Conservation (phyloP, 2,329 filamentous ascomycete species). For the Nemania sp. region DNA sequence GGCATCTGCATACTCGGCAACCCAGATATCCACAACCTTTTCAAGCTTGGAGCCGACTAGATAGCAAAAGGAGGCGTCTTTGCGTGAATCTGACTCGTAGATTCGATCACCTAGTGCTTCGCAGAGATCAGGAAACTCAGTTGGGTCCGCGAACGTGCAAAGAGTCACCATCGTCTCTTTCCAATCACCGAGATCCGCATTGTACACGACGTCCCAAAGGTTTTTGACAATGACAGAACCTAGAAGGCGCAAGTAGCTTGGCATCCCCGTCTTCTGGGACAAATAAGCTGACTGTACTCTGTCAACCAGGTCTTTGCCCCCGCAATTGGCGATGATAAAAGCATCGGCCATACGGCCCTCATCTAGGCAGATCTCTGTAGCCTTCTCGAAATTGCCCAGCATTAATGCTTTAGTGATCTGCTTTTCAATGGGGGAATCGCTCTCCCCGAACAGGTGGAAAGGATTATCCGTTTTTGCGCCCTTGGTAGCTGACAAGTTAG, state of each 20-base stretch:
- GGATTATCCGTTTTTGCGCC: conserved; percentile 92
- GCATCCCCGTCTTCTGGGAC: conserved; percentile 76
- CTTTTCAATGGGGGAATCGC: conserved; percentile 83
- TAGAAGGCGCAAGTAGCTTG: conserved; percentile 89
- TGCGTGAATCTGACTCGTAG: conserved; percentile 73
- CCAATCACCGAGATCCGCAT: conserved; percentile 90
- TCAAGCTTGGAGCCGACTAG: conserved; percentile 94
- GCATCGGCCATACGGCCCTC: conserved; percentile 93
- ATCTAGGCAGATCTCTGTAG: conserved; percentile 83
- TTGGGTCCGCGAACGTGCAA: conserved; percentile 90
- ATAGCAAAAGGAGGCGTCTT: conserved; percentile 96
- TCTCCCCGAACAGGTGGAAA: conserved; percentile 83
- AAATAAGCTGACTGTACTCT: conserved; percentile 93
- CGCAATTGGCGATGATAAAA: conserved; percentile 97
- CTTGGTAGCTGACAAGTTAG: conserved; percentile 82
- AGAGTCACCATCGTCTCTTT: conserved; percentile 95
- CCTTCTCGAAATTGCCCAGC: conserved; percentile 87
- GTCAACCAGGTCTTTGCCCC: conserved; percentile 88
- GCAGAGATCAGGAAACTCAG: conserved; percentile 91
- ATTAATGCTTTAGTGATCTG: conserved; percentile 85
- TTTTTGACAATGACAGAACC: conserved; percentile 95
- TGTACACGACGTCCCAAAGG: conserved; percentile 96
- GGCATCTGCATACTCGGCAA: conserved; percentile 81
- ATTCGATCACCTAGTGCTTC: conserved; percentile 93
- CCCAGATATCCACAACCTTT: conserved; percentile 96